These are phyloP conservation scores for Comarum palustre DNA, from an alignment of 306 rosid genomes.

Conservation along the genomic window DNA sequence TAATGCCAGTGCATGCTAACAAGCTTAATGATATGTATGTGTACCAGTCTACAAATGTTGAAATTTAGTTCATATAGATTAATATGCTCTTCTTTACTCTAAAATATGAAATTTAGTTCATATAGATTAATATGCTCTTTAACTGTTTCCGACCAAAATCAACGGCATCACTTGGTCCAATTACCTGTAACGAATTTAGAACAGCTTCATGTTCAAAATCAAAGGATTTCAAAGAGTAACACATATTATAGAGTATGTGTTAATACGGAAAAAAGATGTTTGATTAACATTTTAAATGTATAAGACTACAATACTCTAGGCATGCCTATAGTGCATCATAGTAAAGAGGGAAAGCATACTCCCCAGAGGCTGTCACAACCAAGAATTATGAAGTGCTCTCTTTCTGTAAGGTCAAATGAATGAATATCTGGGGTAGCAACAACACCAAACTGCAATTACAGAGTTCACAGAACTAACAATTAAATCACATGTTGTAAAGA, in stretches of 20 bases:
- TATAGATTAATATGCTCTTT: too few species aligned
- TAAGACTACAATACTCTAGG: background rate
- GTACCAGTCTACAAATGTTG: too few species aligned
- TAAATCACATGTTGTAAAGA: background rate
- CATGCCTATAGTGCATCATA: background rate
- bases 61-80: too few species aligned
- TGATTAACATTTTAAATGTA: background rate
- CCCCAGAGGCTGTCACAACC: constrained; percentile 99
- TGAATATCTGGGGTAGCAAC: constrained; percentile 75
- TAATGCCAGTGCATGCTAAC: too few species aligned
- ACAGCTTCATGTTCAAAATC: constrained; percentile 6
- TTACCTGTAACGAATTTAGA: constrained; percentile 52
- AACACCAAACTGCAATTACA: constrained; percentile 71
- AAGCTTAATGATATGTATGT: too few species aligned
- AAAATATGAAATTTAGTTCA: too few species aligned
- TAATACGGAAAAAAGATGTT: background rate
- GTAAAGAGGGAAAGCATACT: constrained; percentile 37
- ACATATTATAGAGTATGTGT: too few species aligned
- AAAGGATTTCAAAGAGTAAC: constrained; percentile 20
- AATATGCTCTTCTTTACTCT: too few species aligned
- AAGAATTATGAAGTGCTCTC: constrained; percentile 84
- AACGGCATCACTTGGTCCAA: constrained; percentile 94
- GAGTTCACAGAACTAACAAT: constrained; percentile 20
- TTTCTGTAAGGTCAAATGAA: constrained; percentile 67
- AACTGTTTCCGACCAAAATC: constrained; percentile 74